Percentiles rank a stretch among this genome's conserved stretches.
Evolutionary conservation across 2,329 filamentous ascomycete genomes (phyloP).

Genomic region (Xylariaceae sp.): DNA sequence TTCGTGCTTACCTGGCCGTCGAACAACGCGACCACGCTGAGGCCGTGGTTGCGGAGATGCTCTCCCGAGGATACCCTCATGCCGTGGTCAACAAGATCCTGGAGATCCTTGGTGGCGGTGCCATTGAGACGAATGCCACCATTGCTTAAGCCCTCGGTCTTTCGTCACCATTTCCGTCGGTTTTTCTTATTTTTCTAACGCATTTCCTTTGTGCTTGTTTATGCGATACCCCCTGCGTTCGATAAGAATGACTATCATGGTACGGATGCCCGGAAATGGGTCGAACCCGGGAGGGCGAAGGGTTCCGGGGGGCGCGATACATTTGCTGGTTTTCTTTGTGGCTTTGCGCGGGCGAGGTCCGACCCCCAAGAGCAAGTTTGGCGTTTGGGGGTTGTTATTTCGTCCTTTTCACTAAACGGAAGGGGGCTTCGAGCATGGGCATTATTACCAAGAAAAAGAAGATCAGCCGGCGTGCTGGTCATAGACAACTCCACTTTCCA

Average conservation of each 20-base stretch:
- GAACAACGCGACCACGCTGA: constrained; percentile 75
- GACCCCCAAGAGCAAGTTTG: constrained; percentile 15
- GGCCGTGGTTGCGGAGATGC: constrained; percentile 80
- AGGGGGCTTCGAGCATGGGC: constrained; percentile 19
- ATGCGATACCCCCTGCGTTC: constrained; percentile 34
- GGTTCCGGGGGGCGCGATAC: constrained; percentile 15
- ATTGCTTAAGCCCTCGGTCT: constrained; percentile 16
- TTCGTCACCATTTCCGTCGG: neutral
- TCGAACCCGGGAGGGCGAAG: constrained; percentile 14
- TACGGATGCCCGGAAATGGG: constrained; percentile 24
- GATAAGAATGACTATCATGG: constrained; percentile 21
- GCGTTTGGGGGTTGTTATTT: constrained; percentile 22
- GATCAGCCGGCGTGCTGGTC: constrained; percentile 28
- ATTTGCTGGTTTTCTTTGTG: constrained; percentile 7
- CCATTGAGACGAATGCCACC: constrained; percentile 36
- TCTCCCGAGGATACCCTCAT: constrained; percentile 81
- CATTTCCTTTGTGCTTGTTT: constrained; percentile 31
- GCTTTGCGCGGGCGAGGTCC: constrained; percentile 5
- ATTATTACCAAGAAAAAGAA: constrained; percentile 18
- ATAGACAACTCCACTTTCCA: constrained; percentile 50
- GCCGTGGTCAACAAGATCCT: constrained; percentile 92
- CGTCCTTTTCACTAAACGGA: constrained; percentile 18
- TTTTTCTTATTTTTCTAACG: constrained; percentile 12
- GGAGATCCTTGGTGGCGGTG: constrained; percentile 68
- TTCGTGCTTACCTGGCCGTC: constrained; percentile 78